phyloP scores from a whole-genome alignment of 2,329 filamentous ascomycete genomes.

The Graphilbum sp. region DNA sequence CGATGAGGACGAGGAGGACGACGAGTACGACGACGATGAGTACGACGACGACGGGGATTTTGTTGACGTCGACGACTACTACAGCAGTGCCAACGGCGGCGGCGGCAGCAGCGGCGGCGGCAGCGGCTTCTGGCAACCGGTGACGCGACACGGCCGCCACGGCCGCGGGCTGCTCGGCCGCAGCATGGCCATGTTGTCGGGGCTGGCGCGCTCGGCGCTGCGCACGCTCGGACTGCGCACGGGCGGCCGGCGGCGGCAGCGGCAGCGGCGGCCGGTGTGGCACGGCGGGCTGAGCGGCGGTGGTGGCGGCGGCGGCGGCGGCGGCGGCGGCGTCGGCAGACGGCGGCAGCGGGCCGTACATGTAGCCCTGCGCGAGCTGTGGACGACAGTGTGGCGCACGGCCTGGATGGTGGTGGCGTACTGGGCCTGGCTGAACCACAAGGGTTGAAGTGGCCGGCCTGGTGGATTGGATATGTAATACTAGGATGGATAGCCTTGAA shows the following conservation, averaged over 20 bases:
- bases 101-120: background rate
- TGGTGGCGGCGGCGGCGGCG: background rate
- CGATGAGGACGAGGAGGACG: constrained; percentile 6
- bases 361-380: constrained; percentile 39
- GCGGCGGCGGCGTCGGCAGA: constrained; percentile 14
- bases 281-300: too few species aligned
- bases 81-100: background rate
- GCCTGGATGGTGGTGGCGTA: constrained; percentile 44
- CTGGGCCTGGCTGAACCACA: constrained; percentile 52
- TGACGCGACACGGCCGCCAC: background rate
- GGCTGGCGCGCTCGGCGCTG: background rate
- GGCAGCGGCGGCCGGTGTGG: background rate
- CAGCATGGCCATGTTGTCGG: background rate
- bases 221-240: background rate
- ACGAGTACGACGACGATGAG: background rate
- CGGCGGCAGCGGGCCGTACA: constrained; percentile 4
- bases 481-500: too few species aligned
- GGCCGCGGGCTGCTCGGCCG: background rate
- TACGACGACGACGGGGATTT: background rate
- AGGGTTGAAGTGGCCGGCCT: constrained; percentile 28
- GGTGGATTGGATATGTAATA: too few species aligned
- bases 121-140: constrained; percentile 2
- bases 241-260: background rate
- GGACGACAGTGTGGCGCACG: constrained; percentile 44
- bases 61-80: constrained; percentile 1